phyloP scores from a whole-genome alignment of 1,284 basidiomycete species.

The Rhodotorula sp. region DNA sequence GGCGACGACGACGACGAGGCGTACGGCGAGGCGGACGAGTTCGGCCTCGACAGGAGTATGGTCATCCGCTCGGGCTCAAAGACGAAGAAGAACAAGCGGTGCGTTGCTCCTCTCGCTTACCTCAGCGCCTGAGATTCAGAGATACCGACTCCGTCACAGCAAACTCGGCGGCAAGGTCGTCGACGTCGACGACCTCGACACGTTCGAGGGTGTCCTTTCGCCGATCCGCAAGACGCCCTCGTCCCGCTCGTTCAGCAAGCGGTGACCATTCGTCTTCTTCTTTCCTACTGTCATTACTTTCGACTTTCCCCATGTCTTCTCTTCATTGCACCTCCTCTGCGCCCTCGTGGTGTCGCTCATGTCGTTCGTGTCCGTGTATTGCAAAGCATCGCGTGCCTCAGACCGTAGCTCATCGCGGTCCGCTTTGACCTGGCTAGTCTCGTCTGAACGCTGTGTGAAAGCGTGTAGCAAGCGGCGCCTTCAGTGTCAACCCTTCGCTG shows the following conservation, averaged over 20 bases:
- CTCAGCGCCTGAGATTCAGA: not conserved
- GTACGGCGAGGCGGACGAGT: conserved; percentile 18
- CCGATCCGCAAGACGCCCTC: conserved; percentile 15
- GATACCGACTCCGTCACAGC: not conserved
- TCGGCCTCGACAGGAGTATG: conserved; percentile 29
- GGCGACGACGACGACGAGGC: not conserved
- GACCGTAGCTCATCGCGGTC: too few relatives aligned
- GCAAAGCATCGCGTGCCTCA: too few relatives aligned
- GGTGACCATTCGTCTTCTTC: not conserved
- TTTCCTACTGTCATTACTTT: not conserved
- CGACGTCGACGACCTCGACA: conserved; percentile 32
- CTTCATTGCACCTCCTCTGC: not conserved
- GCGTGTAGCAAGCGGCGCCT: too few relatives aligned
- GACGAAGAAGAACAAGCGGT: conserved; percentile 32
- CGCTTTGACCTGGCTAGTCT: too few relatives aligned
- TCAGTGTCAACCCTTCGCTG: too few relatives aligned
- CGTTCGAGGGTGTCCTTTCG: conserved; percentile 18
- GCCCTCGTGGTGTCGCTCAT: too few relatives aligned
- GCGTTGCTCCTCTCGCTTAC: not conserved
- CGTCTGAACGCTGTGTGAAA: too few relatives aligned
- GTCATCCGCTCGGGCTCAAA: conserved; percentile 21
- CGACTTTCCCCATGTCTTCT: not conserved
- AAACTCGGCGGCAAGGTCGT: conserved; percentile 23
- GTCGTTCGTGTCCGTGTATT: not conserved
- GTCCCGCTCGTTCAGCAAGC: conserved; percentile 4